Evolutionary conservation across 1,284 basidiomycete genomes (phyloP).

Genomic region (Fomitopsis pinicola): DNA sequence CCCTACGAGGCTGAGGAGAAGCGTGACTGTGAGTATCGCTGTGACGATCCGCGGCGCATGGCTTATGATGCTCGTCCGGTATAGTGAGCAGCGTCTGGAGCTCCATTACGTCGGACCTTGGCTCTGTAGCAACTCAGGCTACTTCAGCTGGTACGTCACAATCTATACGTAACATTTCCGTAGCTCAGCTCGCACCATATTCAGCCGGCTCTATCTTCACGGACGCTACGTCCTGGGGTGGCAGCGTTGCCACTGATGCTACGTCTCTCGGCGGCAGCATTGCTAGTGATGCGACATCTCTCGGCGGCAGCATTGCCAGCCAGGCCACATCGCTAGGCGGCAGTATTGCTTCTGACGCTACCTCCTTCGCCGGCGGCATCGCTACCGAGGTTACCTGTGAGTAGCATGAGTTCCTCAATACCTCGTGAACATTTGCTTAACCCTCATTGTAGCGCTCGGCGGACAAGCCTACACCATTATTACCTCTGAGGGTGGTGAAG

Average conservation of each 20-base stretch:
- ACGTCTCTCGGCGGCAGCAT: conserved; percentile 14
- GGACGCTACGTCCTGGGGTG: conserved; percentile 24
- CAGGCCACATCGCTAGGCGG: conserved; percentile 13
- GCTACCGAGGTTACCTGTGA: conserved; percentile 47
- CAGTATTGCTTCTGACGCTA: conserved; percentile 17
- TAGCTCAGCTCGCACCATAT: background rate
- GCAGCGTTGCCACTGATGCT: background rate
- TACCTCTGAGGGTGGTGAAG: conserved; percentile 46
- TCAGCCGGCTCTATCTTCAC: conserved; percentile 32
- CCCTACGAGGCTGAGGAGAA: conserved; percentile 1
- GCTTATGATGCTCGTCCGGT: background rate
- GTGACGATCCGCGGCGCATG: background rate
- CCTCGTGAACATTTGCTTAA: background rate
- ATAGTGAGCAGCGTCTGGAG: conserved; percentile 24
- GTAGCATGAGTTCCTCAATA: conserved; percentile 15
- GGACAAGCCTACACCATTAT: conserved; percentile 36
- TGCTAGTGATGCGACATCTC: conserved; percentile 21
- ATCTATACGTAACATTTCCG: background rate
- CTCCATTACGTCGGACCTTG: conserved; percentile 26
- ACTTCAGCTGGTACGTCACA: conserved; percentile 4
- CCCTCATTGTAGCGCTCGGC: conserved; percentile 35
- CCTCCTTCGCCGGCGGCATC: conserved; percentile 23
- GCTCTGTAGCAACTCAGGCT: conserved; percentile 17
- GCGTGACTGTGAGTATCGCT: background rate
- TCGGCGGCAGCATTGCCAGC: background rate